Percentiles rank a stretch among this genome's conserved stretches.
These are phyloP conservation scores for Harrya chromipes DNA, from an alignment of 768 basidiomycete species.

Conservation along the genomic window DNA sequence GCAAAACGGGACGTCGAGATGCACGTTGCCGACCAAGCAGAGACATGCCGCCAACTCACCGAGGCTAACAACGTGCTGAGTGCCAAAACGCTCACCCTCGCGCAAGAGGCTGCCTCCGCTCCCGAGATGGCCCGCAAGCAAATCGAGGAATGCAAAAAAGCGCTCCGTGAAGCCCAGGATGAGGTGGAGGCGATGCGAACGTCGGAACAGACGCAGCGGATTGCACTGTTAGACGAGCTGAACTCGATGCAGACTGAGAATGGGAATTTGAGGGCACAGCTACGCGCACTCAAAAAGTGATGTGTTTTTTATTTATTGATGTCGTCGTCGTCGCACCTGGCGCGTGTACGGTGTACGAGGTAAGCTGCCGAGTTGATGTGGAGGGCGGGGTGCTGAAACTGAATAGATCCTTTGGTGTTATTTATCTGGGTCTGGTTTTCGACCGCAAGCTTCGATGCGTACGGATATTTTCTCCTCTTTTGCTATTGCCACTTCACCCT, in stretches of 20 bases:
- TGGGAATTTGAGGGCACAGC: constrained; percentile 60
- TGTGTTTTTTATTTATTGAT: not conserved
- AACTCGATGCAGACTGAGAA: constrained; percentile 83
- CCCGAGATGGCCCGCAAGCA: constrained; percentile 53
- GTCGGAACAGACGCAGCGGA: constrained; percentile 77
- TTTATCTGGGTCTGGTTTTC: not conserved
- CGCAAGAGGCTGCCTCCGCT: constrained; percentile 36
- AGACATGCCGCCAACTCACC: constrained; percentile 66
- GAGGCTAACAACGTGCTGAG: constrained; percentile 79
- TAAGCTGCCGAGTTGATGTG: too few species aligned
- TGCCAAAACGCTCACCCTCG: constrained; percentile 56
- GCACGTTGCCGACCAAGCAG: constrained; percentile 67
- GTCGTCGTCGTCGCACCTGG: not conserved
- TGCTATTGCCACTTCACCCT: not conserved
- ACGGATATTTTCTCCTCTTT: not conserved
- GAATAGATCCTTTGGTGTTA: not conserved
- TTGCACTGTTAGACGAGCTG: constrained; percentile 85
- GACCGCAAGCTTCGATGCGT: not conserved
- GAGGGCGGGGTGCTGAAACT: too few species aligned
- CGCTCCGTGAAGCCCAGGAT: constrained; percentile 60
- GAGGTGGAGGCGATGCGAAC: constrained; percentile 66
- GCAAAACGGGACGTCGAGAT: constrained; percentile 73
- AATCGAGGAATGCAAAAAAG: constrained; percentile 57
- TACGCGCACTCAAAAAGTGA: constrained; percentile 52
- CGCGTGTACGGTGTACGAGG: not conserved